phyloP scores from a whole-genome alignment of 768 basidiomycete species.

The Phlegmacium glaucopus region DNA sequence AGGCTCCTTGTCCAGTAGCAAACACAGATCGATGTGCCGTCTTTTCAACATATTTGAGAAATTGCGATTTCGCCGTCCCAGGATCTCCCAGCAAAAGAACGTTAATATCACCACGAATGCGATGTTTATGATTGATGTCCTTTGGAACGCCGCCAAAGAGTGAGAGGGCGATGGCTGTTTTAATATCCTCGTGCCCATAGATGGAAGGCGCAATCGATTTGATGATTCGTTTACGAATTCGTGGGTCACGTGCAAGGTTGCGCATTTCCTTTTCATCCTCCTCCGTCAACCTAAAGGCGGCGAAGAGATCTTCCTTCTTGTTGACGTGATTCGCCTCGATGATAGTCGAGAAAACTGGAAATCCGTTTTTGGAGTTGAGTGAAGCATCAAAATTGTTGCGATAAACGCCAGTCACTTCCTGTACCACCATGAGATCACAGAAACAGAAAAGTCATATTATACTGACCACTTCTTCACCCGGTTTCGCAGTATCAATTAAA shows the following conservation, averaged over 20 bases:
- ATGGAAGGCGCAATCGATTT: slow-evolving; percentile 99
- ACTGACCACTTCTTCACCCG: slow-evolving; percentile 94
- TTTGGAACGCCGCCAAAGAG: slow-evolving; percentile 94
- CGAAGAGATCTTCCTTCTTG: slow-evolving; percentile 98
- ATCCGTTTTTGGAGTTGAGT: slow-evolving; percentile 97
- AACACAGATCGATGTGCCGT: slow-evolving; percentile 97
- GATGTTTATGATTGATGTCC: slow-evolving; percentile 94
- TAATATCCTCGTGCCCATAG: slow-evolving; percentile 99
- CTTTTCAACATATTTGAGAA: slow-evolving; percentile 98
- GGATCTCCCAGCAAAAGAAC: slow-evolving; percentile 95
- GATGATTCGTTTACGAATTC: slow-evolving; percentile 95
- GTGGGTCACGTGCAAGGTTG: slow-evolving; percentile 81
- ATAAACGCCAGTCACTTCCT: slow-evolving; percentile 98
- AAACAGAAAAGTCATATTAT: neutral
- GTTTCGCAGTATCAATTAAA: slow-evolving; percentile 96
- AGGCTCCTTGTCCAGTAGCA: slow-evolving; percentile 97
- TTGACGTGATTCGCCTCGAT: slow-evolving; percentile 98
- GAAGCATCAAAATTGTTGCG: slow-evolving; percentile 99
- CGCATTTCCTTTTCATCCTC: slow-evolving; percentile 96
- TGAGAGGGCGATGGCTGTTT: slow-evolving; percentile 93
- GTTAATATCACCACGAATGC: slow-evolving; percentile 97
- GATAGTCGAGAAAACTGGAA: slow-evolving; percentile 98
- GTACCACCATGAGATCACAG: slow-evolving; percentile 3
- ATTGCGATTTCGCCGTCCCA: slow-evolving; percentile 98
- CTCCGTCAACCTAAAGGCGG: slow-evolving; percentile 96